Conservation (phyloP, 2,329 filamentous ascomycete genomes). For the Phyllachora maydis region DNA sequence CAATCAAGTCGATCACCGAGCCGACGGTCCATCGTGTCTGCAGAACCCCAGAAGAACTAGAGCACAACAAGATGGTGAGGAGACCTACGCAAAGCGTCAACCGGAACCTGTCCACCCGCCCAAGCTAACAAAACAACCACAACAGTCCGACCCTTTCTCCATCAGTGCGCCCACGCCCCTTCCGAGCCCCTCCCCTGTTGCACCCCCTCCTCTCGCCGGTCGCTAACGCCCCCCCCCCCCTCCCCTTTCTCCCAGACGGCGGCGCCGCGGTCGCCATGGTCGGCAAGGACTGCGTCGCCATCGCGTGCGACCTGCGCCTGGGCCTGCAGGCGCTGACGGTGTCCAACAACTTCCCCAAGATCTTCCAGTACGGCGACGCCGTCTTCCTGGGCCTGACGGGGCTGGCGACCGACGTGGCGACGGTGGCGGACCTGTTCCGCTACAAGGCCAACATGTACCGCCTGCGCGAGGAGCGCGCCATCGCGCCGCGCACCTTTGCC, state of each 20-base stretch:
- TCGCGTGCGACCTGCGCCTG: constrained; percentile 95
- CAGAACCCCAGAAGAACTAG: too few species aligned
- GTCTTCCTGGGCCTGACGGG: constrained; percentile 92
- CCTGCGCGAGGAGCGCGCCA: constrained; percentile 90
- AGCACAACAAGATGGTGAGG: too few species aligned
- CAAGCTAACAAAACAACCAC: constrained; percentile 10
- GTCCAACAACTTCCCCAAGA: constrained; percentile 99
- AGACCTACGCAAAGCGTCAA: too few species aligned
- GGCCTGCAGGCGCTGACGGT: constrained; percentile 92
- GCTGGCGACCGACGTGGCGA: constrained; percentile 86
- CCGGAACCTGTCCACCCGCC: too few species aligned
- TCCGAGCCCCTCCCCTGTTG: constrained; percentile 2
- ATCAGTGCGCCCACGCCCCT: constrained; percentile 65
- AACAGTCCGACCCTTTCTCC: constrained; percentile 77
- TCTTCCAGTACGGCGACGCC: constrained; percentile 82
- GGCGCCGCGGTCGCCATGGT: constrained; percentile 97
- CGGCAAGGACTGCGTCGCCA: constrained; percentile 98
- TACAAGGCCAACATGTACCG: constrained; percentile 99
- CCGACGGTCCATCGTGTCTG: too few species aligned
- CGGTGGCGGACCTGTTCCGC: constrained; percentile 90
- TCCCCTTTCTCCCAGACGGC: constrained; percentile 41
- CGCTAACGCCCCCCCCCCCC: too few species aligned
- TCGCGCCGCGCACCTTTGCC: constrained; percentile 84
- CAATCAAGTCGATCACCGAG: too few species aligned
- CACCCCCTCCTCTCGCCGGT: too few species aligned